Base-by-base conservation (phyloP, 2,329 filamentous ascomycete species). In the Trichoderma sp. region DNA sequence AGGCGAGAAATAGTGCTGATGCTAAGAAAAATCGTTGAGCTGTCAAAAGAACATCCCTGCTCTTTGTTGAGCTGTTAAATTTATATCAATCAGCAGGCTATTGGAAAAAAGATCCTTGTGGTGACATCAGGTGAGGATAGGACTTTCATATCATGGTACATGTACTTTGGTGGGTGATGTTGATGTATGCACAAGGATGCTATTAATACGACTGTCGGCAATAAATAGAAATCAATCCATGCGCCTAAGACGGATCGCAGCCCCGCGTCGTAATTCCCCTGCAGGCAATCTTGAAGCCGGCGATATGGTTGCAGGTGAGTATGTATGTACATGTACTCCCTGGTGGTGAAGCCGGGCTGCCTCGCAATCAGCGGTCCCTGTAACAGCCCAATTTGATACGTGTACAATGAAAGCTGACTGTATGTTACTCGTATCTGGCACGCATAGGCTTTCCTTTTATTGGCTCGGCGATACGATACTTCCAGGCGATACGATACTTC, bases 21-120 rank as follows among this genome's bases (percentile, higher is more conserved):
- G 57, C 36, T 59, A 28, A 53, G 36, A n/a, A 20, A 13, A 47
- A 47, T n/a, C 32, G 55, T 13, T 30, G 53, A 23, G 62, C 43
- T 65, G 62, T 34, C 62, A 65, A 65, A 57, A 23, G 43, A 20
- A 50, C 12, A 68, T 47, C 65, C 65, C 55, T 68, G 65, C 36
- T 20, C 15, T 36, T 55, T 20, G 20, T 55, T 57, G 39, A 39
- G 12, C 3, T 36, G 50, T 57, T 30, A 36, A 57, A n/a, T n/a
- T 36, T 26, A 36, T 32, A 67, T 17, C 53, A 57, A 26, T 17
- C 23, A 30, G 12, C 4, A 15, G 9, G 23, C 11, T 6, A 53
- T 53, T 20, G 47, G 20, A 23, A 53, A 53, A 50, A 20, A 9
- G 20, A 53, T 12, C 47, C 47, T 53, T 53, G 47, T 12, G 47